phyloP scores from a whole-genome alignment of 768 basidiomycete species.

The Asterophora parasitica region DNA sequence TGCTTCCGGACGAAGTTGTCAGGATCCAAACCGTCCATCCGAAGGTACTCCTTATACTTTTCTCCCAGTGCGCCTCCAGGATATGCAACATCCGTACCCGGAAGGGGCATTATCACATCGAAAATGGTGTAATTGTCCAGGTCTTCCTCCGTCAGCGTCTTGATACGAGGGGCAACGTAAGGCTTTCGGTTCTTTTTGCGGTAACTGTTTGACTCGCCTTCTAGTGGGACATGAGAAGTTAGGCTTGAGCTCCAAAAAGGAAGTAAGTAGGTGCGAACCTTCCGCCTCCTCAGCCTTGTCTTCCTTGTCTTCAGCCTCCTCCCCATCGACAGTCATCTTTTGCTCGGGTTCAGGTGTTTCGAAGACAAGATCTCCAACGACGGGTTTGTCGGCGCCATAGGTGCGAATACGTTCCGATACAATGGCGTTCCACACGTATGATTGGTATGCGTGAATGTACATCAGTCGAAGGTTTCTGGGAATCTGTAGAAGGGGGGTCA shows the following conservation, averaged over 20 bases:
- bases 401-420: slow-evolving; percentile 88
- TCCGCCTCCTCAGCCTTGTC: slow-evolving; percentile 26
- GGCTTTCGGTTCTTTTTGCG: slow-evolving; percentile 40
- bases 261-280: slow-evolving; percentile 19
- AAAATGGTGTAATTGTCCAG: slow-evolving; percentile 80
- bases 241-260: not conserved
- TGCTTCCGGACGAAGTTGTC: slow-evolving; percentile 88
- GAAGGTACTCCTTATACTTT: slow-evolving; percentile 76
- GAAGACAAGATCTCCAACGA: slow-evolving; percentile 90
- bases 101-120: slow-evolving; percentile 96
- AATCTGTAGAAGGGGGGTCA: slow-evolving; percentile 51
- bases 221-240: slow-evolving; percentile 8
- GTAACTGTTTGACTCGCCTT: slow-evolving; percentile 22
- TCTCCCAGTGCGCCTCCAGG: slow-evolving; percentile 87
- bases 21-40: slow-evolving; percentile 84
- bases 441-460: slow-evolving; percentile 99
- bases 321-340: slow-evolving; percentile 27
- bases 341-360: slow-evolving; percentile 39
- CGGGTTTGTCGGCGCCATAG: slow-evolving; percentile 67
- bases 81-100: slow-evolving; percentile 91
- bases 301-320: slow-evolving; percentile 29
- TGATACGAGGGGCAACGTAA: slow-evolving; percentile 69
- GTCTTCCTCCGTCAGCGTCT: slow-evolving; percentile 73
- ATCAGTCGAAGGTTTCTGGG: slow-evolving; percentile 92
- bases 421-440: slow-evolving; percentile 97